These are phyloP conservation scores for Phytophthora colocasiae DNA, from an alignment of 352 stramenopile genomes.

Conservation along the genomic window DNA sequence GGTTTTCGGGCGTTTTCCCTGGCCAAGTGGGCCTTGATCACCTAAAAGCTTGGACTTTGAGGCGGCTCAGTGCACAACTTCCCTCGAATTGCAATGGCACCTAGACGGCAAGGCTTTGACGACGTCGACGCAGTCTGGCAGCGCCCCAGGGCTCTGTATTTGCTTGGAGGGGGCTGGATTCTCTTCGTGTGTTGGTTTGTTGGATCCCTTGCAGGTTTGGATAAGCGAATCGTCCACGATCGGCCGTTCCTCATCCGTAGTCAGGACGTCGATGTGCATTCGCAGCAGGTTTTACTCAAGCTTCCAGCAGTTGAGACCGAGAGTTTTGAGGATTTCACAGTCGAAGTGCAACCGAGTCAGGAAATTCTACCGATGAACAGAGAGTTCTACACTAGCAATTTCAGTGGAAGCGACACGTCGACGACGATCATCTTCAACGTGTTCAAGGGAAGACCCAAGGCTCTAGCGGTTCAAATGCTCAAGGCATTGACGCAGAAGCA, in stretches of 20 bases:
- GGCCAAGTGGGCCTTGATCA: neutral
- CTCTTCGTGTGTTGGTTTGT: constrained; percentile 42
- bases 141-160: constrained; percentile 25
- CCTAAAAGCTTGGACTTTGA: neutral
- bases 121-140: constrained; percentile 4
- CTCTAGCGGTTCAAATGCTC: constrained; percentile 53
- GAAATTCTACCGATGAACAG: constrained; percentile 47
- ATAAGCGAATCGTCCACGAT: constrained; percentile 17
- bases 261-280: constrained; percentile 14
- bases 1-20: constrained; percentile 25
- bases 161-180: constrained; percentile 35
- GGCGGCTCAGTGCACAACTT: constrained; percentile 21
- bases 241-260: constrained; percentile 19
- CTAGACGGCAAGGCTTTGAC: constrained; percentile 12
- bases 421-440: constrained; percentile 83
- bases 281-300: constrained; percentile 33
- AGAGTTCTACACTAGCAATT: constrained; percentile 55
- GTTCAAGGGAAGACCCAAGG: constrained; percentile 58
- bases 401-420: constrained; percentile 46
- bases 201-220: constrained; percentile 21
- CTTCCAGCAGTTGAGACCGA: constrained; percentile 19
- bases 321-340: constrained; percentile 7
- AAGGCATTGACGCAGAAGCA: constrained; percentile 45
- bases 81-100: constrained; percentile 27
- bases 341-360: constrained; percentile 31